Base-by-base conservation (phyloP, 73 alveolate species). In the Breviolum minutum region DNA sequence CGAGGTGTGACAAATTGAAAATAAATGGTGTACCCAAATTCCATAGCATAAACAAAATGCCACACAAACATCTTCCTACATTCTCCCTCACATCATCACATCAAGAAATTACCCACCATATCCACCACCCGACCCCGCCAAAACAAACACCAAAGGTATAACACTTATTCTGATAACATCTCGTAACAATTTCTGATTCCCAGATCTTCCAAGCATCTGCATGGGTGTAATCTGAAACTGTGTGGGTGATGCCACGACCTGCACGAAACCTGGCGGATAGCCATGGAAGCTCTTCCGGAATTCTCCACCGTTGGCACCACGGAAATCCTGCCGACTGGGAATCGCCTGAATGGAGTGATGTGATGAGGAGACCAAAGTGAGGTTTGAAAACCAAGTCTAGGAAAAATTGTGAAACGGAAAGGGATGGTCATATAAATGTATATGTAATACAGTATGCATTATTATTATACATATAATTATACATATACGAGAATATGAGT, bases 221-320 rank as follows among this genome's bases (percentile, higher is more conserved):
- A 94, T 94, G 62, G 99, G 99, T 9, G 99, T 94, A 71, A 94
- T 94, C 94, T 94, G 99, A 71, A 94, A 79, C 94, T 94, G 92
- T 40, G 99, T 94, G 19, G 99, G 99, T 30, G 99, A 94, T 76
- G 77, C 85, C 73, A 94, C 64, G 29, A 94, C 94, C 90, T 94
- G 94, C 30, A 29, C 94, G 19, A 79, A 94, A 32, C 94, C 84
- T 3, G 99, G 99, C 11, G 99, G 94, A 32, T 94, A 94, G 99
- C 99, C 99, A 20, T 94, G 99, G 73, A 94, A 94, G 94, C 99
- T 94, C 74, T 94, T 94, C 71, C 99, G 99, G 71, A 27, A 94
- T 73, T 94, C 99, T 12, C 99, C 99, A 7, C 99, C 99, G 71
- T 94, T 94, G 94, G 99, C 99, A 20, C 99, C 99, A 40, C 99